These are phyloP conservation scores for Podila minutissima DNA, from an alignment of 192 early-diverging fungal genomes.

Conservation along the genomic window DNA sequence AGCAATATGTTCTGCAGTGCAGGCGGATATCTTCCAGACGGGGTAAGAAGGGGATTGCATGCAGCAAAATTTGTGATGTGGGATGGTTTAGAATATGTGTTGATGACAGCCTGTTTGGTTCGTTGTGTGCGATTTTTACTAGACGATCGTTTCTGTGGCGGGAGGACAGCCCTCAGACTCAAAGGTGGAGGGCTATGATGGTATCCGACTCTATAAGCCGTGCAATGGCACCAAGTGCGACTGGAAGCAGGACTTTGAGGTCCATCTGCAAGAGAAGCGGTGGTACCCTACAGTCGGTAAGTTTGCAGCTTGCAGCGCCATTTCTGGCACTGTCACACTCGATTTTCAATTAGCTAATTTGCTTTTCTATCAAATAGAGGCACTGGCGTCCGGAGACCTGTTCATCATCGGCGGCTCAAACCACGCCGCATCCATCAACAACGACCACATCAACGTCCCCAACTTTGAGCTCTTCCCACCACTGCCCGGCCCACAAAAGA, in stretches of 20 bases:
- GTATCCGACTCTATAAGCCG: conserved; percentile 54
- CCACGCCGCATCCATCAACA: conserved; percentile 53
- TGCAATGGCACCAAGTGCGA: conserved; percentile 54
- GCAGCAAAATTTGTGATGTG: too few relatives aligned
- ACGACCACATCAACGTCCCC: conserved; percentile 57
- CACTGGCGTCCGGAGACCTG: conserved; percentile 53
- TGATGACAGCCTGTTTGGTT: background rate
- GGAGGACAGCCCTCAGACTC: conserved; percentile 33
- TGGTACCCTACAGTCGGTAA: conserved; percentile 62
- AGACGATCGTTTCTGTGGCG: conserved; percentile 35
- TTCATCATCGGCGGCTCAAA: conserved; percentile 68
- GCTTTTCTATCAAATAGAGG: conserved; percentile 3
- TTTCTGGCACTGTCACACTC: background rate
- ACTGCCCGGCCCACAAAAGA: conserved; percentile 36
- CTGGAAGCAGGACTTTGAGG: conserved; percentile 53
- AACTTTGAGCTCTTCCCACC: conserved; percentile 55
- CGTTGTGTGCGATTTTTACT: background rate
- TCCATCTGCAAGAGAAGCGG: conserved; percentile 53
- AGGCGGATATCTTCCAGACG: conserved; percentile 47
- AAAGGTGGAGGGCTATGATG: conserved; percentile 43
- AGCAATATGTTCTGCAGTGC: conserved; percentile 52
- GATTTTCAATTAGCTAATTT: too few relatives aligned
- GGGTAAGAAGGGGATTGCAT: conserved; percentile 8
- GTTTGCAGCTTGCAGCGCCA: background rate
- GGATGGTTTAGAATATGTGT: too few relatives aligned